Evolutionary conservation across 2,329 filamentous ascomycete species (phyloP), one percentile per base, ranked within the genome.

Genomic region (Fusarium fracticaudum): DNA sequence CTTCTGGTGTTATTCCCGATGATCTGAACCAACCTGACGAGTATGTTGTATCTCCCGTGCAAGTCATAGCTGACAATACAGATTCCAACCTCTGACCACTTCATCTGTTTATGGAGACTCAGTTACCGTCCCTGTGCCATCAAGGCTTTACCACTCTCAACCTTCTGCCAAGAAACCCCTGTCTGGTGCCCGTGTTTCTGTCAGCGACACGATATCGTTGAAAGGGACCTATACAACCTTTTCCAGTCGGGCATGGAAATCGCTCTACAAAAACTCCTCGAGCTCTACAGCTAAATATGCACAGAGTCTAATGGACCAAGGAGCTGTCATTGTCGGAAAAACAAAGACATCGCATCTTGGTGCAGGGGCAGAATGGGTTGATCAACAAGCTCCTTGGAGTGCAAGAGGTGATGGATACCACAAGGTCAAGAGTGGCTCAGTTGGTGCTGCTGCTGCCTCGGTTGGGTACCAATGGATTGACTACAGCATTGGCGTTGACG

Each of bases 171-270:
- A 72, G 17, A 81, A 80, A 38, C 84, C 83, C 0, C 74, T 85
- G 13, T 83, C 79, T 20, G 84, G 84, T 22, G 64, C 79, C 22
- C 83, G 84, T 8, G 63, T 85, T 8, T 76, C 82, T 29, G 67
- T 85, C 17, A 78, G 79, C 24, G 84, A 86, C 41, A 71, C 77
- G 8, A 70, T 80, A 40, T 76, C 80, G 7, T 64, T 85, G 1
- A 71, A 78, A n/a, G 91, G 91, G 4, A 79, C 91, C 0, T 84
- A 85, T 18, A 91, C 88, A 0, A 85, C 85, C 3, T 84, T 87
- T 38, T 91, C 90, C 1, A 91, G 90, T 62, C 83, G 88, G 38
- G 87, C 90, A 4, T 92, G 87, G 84, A 86, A 86, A 29, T 81
- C 86, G 40, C 79, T 92, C 6, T 88, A 90, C 61, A 81, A 84